A percentile compares a stretch with the other conserved stretches of the same genome.
Evolutionary conservation across 441 rosid species (phyloP).

Genomic region (Populus hybrid): DNA sequence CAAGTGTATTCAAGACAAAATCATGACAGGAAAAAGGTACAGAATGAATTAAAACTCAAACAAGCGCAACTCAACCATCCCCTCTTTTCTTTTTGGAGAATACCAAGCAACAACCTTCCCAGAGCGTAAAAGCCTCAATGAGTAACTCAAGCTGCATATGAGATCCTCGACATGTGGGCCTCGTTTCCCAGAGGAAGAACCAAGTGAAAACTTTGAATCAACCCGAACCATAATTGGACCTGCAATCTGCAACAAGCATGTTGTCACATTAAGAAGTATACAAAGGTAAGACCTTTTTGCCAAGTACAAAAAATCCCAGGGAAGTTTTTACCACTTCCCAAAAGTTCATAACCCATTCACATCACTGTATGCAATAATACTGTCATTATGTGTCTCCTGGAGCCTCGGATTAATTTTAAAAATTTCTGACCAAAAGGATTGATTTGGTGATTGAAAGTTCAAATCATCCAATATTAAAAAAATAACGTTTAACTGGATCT

Average conservation of each 20-base stretch:
- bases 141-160: slow-evolving; percentile 64
- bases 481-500: too few species aligned
- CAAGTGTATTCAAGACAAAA: neutral
- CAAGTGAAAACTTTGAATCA: slow-evolving; percentile 55
- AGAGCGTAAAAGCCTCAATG: slow-evolving; percentile 58
- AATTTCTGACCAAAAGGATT: neutral
- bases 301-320: neutral
- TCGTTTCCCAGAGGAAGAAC: slow-evolving; percentile 30
- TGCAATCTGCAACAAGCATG: slow-evolving; percentile 48
- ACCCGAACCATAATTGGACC: slow-evolving; percentile 69
- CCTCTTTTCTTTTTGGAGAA: slow-evolving; percentile 81
- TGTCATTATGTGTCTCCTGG: neutral
- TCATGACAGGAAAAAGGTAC: neutral
- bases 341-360: neutral
- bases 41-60: slow-evolving; percentile 51
- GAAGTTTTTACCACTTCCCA: neutral
- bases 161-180: slow-evolving; percentile 54
- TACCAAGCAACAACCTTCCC: slow-evolving; percentile 91
- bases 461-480: neutral
- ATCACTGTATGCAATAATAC: neutral
- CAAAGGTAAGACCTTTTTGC: neutral
- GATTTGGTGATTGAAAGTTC: neutral
- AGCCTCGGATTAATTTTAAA: neutral
- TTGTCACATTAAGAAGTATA: too few species aligned
- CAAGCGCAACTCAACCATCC: slow-evolving; percentile 77